Evolutionary conservation across 495 filamentous ascomycete genomes (phyloP).

Genomic region (Penicillium pulvis): DNA sequence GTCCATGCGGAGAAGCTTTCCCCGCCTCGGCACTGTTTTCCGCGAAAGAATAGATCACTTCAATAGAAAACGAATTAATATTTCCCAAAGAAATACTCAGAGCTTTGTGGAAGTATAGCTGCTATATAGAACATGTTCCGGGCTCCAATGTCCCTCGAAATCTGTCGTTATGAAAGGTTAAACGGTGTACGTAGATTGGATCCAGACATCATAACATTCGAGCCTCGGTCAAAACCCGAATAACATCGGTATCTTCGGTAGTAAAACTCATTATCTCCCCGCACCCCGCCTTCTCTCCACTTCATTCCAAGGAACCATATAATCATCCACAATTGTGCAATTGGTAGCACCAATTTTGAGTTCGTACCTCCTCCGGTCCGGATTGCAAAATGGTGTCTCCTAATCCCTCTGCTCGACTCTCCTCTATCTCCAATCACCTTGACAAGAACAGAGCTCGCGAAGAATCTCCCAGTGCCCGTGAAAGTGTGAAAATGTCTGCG

Average conservation of each 20-base stretch:
- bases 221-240: not conserved
- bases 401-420: constrained; percentile 4
- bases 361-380: not conserved
- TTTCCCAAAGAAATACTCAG: too few relatives aligned
- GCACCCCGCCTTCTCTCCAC: not conserved
- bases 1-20: constrained; percentile 2
- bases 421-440: constrained; percentile 16
- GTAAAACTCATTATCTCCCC: not conserved
- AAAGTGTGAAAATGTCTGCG: not conserved
- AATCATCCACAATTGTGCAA: not conserved
- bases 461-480: not conserved
- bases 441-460: not conserved
- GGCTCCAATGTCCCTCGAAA: not conserved
- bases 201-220: not conserved
- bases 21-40: not conserved
- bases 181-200: not conserved
- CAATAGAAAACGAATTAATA: too few relatives aligned
- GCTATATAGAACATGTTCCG: not conserved
- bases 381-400: constrained; percentile 13
- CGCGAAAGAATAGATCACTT: too few relatives aligned
- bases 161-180: not conserved
- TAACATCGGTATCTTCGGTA: not conserved
- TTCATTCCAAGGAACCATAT: not conserved
- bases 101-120: too few relatives aligned
- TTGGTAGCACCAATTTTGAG: not conserved